Conservation (phyloP, 768 basidiomycete genomes). For the Kwoniella heveanensis region DNA sequence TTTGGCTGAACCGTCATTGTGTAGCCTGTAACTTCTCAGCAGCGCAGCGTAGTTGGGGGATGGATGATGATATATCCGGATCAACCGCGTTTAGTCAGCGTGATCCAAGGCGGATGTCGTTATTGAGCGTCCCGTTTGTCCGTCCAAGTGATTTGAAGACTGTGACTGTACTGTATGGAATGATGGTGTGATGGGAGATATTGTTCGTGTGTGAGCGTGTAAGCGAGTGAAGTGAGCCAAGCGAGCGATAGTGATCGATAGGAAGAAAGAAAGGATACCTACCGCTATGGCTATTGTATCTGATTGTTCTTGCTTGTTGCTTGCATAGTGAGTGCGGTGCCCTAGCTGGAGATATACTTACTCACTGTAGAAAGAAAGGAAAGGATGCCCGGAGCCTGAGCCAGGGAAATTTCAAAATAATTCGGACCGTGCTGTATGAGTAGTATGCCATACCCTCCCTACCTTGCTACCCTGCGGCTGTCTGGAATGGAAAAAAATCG, state of each 20-base stretch:
- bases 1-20: background rate
- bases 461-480: background rate
- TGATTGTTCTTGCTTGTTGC: background rate
- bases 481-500: no score
- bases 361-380: no score
- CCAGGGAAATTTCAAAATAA: background rate
- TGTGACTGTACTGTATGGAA: background rate
- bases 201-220: background rate
- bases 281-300: background rate
- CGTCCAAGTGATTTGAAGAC: background rate
- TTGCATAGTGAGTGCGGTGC: background rate
- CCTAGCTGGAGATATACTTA: background rate
- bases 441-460: no score
- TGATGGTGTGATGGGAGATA: background rate
- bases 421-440: conserved; percentile 2
- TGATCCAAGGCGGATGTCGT: no score
- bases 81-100: background rate
- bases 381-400: background rate
- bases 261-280: conserved; percentile 1
- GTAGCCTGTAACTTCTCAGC: background rate
- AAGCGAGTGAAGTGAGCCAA: background rate
- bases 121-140: no score
- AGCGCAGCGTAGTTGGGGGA: no score
- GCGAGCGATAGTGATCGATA: conserved; percentile 1
- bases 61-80: background rate